Conservation (phyloP, 352 stramenopile genomes). For the Phytophthora pistaciae region DNA sequence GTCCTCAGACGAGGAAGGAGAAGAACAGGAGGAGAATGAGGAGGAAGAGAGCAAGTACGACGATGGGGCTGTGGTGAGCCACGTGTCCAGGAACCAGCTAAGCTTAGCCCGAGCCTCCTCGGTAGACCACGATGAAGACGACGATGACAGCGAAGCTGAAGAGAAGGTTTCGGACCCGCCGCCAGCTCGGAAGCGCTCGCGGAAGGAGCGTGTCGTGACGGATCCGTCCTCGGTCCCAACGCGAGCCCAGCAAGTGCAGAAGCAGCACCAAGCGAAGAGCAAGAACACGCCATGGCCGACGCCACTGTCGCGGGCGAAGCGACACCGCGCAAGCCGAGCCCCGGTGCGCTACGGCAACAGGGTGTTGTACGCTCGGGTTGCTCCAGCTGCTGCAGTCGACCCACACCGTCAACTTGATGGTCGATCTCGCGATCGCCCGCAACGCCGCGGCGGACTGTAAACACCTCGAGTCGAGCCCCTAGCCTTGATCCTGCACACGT, state of each 20-base stretch:
- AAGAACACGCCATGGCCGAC: slow-evolving; percentile 18
- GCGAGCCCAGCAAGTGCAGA: not conserved
- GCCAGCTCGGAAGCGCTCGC: not conserved
- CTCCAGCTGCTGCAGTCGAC: not conserved
- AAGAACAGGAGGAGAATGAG: not conserved
- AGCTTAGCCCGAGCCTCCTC: not conserved
- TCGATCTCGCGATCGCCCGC: slow-evolving; percentile 13
- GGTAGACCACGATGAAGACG: not conserved
- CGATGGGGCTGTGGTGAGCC: not conserved
- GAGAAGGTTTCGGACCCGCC: slow-evolving; percentile 5
- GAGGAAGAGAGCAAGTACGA: not conserved
- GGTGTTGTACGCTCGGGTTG: not conserved
- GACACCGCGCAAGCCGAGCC: slow-evolving; percentile 1
- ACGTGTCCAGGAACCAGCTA: not conserved
- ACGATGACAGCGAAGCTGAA: slow-evolving; percentile 9
- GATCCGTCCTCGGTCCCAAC: slow-evolving; percentile 7
- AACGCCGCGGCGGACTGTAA: slow-evolving; percentile 12
- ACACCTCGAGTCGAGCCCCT: slow-evolving; percentile 1
- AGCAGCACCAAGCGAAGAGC: not conserved
- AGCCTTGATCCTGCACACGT: slow-evolving; percentile 10
- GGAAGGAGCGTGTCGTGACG: not conserved
- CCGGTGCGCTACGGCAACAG: slow-evolving; percentile 15
- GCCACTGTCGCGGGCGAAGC: not conserved
- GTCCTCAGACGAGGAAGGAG: slow-evolving; percentile 8
- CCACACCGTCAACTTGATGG: not conserved